Evolutionary conservation across 257 asterid genomes (phyloP).

Genomic region (Salvia hispanica): DNA sequence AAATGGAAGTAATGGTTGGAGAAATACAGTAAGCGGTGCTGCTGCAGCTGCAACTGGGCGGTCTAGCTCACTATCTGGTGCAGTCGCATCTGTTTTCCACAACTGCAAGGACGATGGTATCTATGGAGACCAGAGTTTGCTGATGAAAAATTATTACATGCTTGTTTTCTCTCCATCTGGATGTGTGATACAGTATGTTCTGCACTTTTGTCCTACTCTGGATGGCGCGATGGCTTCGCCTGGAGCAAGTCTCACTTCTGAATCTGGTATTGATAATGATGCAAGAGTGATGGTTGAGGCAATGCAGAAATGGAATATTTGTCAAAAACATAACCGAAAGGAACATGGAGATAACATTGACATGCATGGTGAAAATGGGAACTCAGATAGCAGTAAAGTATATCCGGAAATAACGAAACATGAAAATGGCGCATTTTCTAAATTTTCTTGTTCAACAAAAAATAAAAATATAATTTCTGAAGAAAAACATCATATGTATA

Average conservation of each 20-base stretch:
- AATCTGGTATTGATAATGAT: constrained; percentile 46
- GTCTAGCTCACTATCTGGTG: constrained; percentile 53
- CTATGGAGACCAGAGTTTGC: constrained; percentile 38
- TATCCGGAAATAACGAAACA: constrained; percentile 59
- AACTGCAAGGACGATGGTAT: constrained; percentile 46
- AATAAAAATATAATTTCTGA: constrained; percentile 37
- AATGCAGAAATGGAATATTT: constrained; percentile 81
- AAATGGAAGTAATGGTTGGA: constrained; percentile 70
- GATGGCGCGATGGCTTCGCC: constrained; percentile 41
- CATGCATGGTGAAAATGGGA: constrained; percentile 62
- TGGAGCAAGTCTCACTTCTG: constrained; percentile 42
- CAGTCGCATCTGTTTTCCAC: constrained; percentile 61
- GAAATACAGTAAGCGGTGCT: constrained; percentile 65
- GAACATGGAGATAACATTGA: constrained; percentile 59
- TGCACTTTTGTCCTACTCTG: constrained; percentile 55
- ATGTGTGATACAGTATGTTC: constrained; percentile 63
- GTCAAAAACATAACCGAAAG: constrained; percentile 62
- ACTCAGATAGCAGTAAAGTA: constrained; percentile 60
- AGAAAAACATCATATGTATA: constrained; percentile 68
- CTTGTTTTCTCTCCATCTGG: constrained; percentile 87
- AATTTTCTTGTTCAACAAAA: constrained; percentile 17
- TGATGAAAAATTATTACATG: constrained; percentile 54
- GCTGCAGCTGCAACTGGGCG: constrained; percentile 86
- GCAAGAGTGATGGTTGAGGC: constrained; percentile 62
- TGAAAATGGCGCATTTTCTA: constrained; percentile 39